Evolutionary conservation across 139 green algal genomes (phyloP), one percentile per base, ranked within the genome.

Genomic region (Coelastrella sp.): DNA sequence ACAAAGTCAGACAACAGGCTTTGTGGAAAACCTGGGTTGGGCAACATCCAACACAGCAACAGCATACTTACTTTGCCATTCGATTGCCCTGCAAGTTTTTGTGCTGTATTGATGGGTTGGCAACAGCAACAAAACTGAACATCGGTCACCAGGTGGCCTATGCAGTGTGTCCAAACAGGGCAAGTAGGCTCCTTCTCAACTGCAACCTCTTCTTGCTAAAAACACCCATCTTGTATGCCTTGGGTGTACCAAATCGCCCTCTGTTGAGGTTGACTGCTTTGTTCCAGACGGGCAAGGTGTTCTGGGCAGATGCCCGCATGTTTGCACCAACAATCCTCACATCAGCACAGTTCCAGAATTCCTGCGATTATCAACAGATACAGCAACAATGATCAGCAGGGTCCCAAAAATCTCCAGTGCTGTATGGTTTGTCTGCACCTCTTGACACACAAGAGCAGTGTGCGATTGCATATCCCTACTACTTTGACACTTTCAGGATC

Each of bases 261-360:
- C 3, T 38, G 53, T 77, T 30, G 3, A 77, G 40, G 23, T 59
- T 48, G 2, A 57, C 68, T 38, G 8, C 15, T n/a, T 59, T 23
- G 11, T 59, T n/a, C 68, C 68, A 77, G 6, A 77, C 23, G 4
- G 68, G 68, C 27, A 15, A 23, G 37, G 23, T n/a, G 35, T 30
- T 15, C 30, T 41, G 27, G 30, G 32, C 19, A 6, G 21, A 37
- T 43, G 68, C 68, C 5, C 68, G 38, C 38, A 38, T 77, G 38
- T 45, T 77, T 59, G 68, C 23, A 23, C 23, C 68, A 21, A 59
- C 68, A 59, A 79, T 79, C 25, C n/a, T 37, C n/a, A 79, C 71
- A 45, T 79, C 71, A 79, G 71, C 71, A 41, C 80, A 86, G 67
- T 86, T 86, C 66, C 50, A 79, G 48, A 86, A 86, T 3, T 60